A percentile compares a stretch with the other conserved stretches of the same genome.
Conservation (phyloP, 139 green algal species). For the Micractinium conductrix region DNA sequence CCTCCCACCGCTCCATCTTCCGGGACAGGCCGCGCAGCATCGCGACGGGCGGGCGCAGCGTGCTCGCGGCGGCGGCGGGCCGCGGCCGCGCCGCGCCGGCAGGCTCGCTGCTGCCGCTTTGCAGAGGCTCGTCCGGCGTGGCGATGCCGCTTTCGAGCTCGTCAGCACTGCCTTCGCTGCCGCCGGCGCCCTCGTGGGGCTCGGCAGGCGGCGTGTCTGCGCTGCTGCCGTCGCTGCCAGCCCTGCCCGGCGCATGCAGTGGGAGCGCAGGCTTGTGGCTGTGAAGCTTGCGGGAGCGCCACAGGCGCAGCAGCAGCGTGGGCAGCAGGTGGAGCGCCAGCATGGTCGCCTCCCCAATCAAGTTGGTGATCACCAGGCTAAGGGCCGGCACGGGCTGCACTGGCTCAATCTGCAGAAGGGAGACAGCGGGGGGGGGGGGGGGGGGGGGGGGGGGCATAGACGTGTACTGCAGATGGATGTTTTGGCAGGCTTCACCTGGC, state of each 20-base stretch:
- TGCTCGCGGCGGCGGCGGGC: neutral
- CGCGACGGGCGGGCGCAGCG: neutral
- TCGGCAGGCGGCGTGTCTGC: neutral
- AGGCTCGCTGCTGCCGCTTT: neutral
- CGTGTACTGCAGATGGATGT: too few species aligned
- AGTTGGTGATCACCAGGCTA: constrained; percentile 20
- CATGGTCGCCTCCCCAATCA: constrained; percentile 24
- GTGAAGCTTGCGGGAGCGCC: neutral
- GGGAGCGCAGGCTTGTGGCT: neutral
- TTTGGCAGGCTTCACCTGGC: neutral
- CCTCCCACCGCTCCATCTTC: constrained; percentile 14
- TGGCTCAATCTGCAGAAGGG: neutral
- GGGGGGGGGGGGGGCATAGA: neutral
- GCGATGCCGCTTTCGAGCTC: too few species aligned
- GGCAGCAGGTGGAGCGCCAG: neutral
- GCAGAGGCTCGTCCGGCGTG: neutral
- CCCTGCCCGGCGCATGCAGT: neutral
- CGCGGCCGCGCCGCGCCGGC: neutral
- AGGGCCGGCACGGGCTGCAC: neutral
- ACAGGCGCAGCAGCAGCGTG: neutral
- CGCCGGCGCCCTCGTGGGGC: too few species aligned
- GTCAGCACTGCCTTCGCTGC: neutral
- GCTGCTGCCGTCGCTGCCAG: neutral
- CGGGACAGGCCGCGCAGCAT: constrained; percentile 10
- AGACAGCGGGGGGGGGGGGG: neutral